Base-by-base conservation (phyloP, 164 flowering plant species). In the Tetracentron sinense region DNA sequence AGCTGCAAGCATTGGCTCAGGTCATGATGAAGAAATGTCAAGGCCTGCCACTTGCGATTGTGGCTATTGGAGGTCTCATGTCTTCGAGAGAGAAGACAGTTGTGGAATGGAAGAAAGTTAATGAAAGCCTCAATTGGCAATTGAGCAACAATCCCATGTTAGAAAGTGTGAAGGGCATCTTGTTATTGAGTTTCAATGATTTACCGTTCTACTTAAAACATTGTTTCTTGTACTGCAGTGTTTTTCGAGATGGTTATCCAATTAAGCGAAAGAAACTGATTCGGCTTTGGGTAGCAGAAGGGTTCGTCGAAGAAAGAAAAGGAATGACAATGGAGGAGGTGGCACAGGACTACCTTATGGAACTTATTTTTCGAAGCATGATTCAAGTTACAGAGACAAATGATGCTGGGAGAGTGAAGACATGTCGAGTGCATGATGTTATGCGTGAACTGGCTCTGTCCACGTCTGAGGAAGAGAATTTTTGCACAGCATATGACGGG, bases 261-360 rank as follows among this genome's bases (percentile, higher is more conserved):
- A 85, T 80, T 4, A 59, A 62, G 26, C 25, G 81, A 23, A 77
- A 68, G 62, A 77, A 63, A 64, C 64, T 85, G 6, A 58, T 80
- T 25, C 65, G 85, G 44, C 65, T 80, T 7, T 85, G 88, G 87
- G 66, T 80, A 20, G 85, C 83, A 0, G 85, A 83, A 58, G 84
- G 84, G 1, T 85, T 85, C 27, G 33, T 82, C 3, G 53, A 54
- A 42, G 64, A 72, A 20, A 56, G 60, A 17, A 56, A 46, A 31
- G 76, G 78, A 14, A 62, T 64, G 53, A 70, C 73, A 5, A 58
- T 68, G 61, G 87, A 85, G 51, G 85, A 79, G 27, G 78, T 75
- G 1, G 85, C 82, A 10, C 77, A 78, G 26, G 76, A 64, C 1
- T 75, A 85, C 67, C 72, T 85, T 6, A 52, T 7, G 0, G 79